phyloP scores from a whole-genome alignment of 1,284 basidiomycete genomes.

The Puccinia hordei region DNA sequence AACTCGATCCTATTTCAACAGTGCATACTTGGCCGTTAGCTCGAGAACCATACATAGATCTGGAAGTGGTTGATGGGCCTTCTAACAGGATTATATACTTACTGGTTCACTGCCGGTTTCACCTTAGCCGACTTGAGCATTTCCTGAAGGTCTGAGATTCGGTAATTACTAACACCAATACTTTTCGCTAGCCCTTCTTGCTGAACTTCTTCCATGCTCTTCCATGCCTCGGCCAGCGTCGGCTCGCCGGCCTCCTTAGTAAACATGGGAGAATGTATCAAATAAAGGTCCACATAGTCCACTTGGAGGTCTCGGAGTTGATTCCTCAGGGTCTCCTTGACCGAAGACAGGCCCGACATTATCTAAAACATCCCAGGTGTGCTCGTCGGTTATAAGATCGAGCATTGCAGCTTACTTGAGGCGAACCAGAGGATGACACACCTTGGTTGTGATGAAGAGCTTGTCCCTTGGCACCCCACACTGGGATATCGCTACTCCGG shows the following conservation, averaged over 20 bases:
- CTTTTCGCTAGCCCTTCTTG: conserved; percentile 39
- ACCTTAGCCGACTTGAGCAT: conserved; percentile 35
- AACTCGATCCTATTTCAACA: conserved; percentile 39
- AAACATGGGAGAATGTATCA: conserved; percentile 36
- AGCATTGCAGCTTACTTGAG: neutral
- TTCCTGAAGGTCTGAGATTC: conserved; percentile 38
- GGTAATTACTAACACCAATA: conserved; percentile 45
- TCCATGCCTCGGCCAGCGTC: conserved; percentile 41
- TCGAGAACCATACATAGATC: neutral
- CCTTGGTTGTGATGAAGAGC: conserved; percentile 36
- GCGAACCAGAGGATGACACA: neutral
- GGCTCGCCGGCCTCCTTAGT: conserved; percentile 5
- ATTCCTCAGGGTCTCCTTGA: conserved; percentile 17
- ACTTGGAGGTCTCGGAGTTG: conserved; percentile 41
- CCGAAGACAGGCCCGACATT: conserved; percentile 7
- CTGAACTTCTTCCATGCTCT: conserved; percentile 29
- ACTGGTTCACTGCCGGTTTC: conserved; percentile 37
- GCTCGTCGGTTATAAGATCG: neutral
- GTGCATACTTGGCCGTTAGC: neutral
- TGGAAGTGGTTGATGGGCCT: neutral
- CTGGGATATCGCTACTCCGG: conserved; percentile 21
- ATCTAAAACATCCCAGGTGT: neutral
- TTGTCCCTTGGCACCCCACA: conserved; percentile 24
- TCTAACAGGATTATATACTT: neutral
- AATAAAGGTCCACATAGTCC: conserved; percentile 43